Percentiles rank a stretch among this genome's conserved stretches.
Conservation (phyloP, 805 yeast species). For the Komagataella pseudopastoris region DNA sequence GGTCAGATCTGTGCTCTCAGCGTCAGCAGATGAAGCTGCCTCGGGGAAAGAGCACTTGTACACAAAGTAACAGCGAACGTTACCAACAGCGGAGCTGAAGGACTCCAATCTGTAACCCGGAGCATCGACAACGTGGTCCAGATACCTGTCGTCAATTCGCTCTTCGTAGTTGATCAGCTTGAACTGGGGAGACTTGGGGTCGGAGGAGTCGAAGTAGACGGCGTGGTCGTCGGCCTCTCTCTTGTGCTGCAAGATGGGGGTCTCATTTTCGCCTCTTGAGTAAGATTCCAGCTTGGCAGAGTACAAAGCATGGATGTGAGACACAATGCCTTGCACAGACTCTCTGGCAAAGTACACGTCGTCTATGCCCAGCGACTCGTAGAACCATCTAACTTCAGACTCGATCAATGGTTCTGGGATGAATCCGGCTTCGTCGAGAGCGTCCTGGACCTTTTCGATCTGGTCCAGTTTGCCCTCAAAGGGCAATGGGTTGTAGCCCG, state of each 20-base stretch:
- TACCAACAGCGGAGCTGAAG: constrained; percentile 53
- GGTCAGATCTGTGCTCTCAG: constrained; percentile 37
- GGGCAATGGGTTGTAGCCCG: constrained; percentile 62
- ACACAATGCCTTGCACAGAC: constrained; percentile 63
- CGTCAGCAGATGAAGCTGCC: constrained; percentile 12
- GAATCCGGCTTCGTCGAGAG: constrained; percentile 71
- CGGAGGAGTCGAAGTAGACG: constrained; percentile 71
- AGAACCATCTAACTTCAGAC: constrained; percentile 81
- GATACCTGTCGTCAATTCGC: constrained; percentile 68
- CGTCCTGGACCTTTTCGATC: constrained; percentile 68
- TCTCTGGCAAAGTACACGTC: constrained; percentile 87
- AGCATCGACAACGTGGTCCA: constrained; percentile 33
- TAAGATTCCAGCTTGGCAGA: constrained; percentile 88
- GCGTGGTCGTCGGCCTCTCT: constrained; percentile 79
- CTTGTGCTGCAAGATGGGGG: constrained; percentile 62
- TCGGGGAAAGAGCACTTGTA: constrained; percentile 51
- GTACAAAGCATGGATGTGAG: constrained; percentile 78
- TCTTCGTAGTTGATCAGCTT: constrained; percentile 45
- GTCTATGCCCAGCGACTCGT: constrained; percentile 76
- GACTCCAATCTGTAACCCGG: constrained; percentile 61
- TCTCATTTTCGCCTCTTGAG: constrained; percentile 38
- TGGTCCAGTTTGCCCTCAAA: constrained; percentile 77
- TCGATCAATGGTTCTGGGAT: constrained; percentile 83
- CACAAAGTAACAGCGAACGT: constrained; percentile 61
- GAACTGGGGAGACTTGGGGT: constrained; percentile 29